Percentiles rank a stretch among this genome's conserved stretches.
phyloP scores from a whole-genome alignment of 108 stramenopile genomes.

The Tribonema minus region DNA sequence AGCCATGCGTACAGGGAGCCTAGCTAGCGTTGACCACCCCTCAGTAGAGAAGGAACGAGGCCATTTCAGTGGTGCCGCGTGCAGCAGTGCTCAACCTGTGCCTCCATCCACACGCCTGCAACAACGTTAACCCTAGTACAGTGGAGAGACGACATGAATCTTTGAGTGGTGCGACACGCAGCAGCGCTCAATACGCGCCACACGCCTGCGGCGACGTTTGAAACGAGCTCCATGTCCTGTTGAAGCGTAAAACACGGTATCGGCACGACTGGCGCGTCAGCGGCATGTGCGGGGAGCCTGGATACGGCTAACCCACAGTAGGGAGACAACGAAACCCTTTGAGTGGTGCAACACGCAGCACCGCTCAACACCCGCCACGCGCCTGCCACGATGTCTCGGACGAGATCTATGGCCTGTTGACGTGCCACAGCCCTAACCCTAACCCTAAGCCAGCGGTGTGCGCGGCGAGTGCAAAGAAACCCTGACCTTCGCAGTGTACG shows the following conservation, averaged over 20 bases:
- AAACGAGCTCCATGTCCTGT: constrained; percentile 17
- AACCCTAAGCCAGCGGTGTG: no score
- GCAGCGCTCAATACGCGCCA: neutral
- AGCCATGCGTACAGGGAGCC: neutral
- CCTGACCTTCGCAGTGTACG: no score
- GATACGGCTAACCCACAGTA: neutral
- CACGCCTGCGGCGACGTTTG: no score
- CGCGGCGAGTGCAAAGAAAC: no score
- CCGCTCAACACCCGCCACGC: neutral
- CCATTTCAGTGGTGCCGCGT: neutral
- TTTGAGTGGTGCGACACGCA: neutral
- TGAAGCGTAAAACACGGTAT: neutral
- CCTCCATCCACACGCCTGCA: constrained; percentile 30
- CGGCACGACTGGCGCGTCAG: neutral
- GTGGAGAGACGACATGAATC: neutral
- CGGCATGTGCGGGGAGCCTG: neutral
- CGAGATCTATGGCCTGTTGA: no score
- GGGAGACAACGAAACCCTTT: neutral
- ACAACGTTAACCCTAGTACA: no score
- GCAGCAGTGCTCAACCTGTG: constrained; percentile 33
- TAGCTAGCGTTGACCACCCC: neutral
- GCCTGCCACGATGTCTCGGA: no score
- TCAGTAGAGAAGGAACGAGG: neutral
- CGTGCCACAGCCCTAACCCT: no score
- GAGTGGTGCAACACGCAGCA: neutral